Evolutionary conservation across 2,329 filamentous ascomycete genomes (phyloP).

Genomic region (Aspergillus proliferans): DNA sequence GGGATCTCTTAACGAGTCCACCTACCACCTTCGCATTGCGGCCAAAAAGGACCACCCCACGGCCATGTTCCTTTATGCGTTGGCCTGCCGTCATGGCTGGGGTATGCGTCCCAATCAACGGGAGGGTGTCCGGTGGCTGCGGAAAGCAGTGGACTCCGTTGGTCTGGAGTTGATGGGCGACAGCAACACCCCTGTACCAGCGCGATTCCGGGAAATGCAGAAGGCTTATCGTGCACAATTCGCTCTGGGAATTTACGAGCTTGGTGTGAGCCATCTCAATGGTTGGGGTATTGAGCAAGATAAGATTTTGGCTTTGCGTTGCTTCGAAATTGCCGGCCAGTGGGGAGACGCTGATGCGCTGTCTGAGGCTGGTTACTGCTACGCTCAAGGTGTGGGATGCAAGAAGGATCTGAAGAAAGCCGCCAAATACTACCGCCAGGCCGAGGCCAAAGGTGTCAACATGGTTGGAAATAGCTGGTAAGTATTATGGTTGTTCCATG

Average conservation of each 20-base stretch:
- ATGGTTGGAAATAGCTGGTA: slow-evolving; percentile 99
- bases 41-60: slow-evolving; percentile 81
- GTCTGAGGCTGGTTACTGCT: slow-evolving; percentile 92
- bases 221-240: slow-evolving; percentile 89
- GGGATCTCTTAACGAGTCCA: slow-evolving; percentile 84
- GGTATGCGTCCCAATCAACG: slow-evolving; percentile 88
- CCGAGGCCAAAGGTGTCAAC: slow-evolving; percentile 87
- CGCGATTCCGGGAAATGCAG: slow-evolving; percentile 55
- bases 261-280: slow-evolving; percentile 95
- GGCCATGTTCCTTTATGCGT: slow-evolving; percentile 90
- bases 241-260: slow-evolving; percentile 89
- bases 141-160: slow-evolving; percentile 80
- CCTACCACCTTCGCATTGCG: slow-evolving; percentile 87
- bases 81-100: slow-evolving; percentile 95
- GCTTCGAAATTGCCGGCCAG: slow-evolving; percentile 90
- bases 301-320: slow-evolving; percentile 76
- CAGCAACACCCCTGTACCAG: slow-evolving; percentile 46
- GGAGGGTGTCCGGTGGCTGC: slow-evolving; percentile 87
- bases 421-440: slow-evolving; percentile 81
- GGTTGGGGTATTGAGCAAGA: slow-evolving; percentile 97
- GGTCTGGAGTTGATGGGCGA: slow-evolving; percentile 78
- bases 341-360: slow-evolving; percentile 96
- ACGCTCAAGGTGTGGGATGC: slow-evolving; percentile 84
- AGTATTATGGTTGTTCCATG: slow-evolving; percentile 32
- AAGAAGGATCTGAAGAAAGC: slow-evolving; percentile 96